Conservation (phyloP, 176 grass and related monocot genomes). For the Lolium rigidum region DNA sequence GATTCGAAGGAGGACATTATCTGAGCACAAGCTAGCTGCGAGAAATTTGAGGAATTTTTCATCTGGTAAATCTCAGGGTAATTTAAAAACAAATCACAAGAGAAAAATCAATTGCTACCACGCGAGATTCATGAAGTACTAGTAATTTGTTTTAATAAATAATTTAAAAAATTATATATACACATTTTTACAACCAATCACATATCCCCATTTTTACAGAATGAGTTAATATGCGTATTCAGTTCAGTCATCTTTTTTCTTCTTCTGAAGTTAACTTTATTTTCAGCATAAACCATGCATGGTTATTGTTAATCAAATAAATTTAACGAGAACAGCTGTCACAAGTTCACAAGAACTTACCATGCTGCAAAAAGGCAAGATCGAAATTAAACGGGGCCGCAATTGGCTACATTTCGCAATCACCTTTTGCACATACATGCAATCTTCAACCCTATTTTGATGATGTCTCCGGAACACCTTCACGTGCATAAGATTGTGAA, state of each 20-base stretch:
- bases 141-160: not conserved
- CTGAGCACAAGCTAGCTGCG: not conserved
- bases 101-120: not conserved
- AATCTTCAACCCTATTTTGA: slow-evolving; percentile 22
- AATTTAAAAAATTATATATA: not conserved
- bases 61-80: not conserved
- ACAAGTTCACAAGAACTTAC: not conserved
- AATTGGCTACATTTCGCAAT: slow-evolving; percentile 46
- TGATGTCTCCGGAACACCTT: slow-evolving; percentile 17
- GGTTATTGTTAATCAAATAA: not conserved
- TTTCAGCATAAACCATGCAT: not conserved
- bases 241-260: not conserved
- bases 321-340: not conserved
- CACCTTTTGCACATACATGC: slow-evolving; percentile 25
- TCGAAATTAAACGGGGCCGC: not conserved
- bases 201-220: too few species aligned
- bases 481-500: slow-evolving; percentile 42
- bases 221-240: not conserved
- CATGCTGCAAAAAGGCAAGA: not conserved
- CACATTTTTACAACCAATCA: too few species aligned
- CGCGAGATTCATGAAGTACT: not conserved
- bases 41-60: not conserved
- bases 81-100: not conserved
- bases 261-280: not conserved
- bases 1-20: not conserved